phyloP scores from a whole-genome alignment of 148 eudicot genomes.

The Beta vulgaris region DNA sequence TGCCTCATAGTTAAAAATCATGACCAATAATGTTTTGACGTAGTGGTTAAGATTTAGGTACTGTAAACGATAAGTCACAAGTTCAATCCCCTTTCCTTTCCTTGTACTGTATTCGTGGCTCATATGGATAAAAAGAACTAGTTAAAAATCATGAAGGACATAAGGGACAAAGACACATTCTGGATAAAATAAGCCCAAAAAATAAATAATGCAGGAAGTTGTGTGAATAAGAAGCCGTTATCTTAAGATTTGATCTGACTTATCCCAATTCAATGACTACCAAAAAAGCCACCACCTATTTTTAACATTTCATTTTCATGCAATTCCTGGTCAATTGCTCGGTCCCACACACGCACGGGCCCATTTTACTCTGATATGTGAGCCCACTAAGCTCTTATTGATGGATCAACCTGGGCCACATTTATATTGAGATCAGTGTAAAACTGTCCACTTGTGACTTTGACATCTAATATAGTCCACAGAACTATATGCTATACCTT shows the following conservation, averaged over 20 bases:
- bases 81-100: no score
- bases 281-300: neutral
- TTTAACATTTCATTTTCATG: neutral
- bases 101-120: no score
- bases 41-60: no score
- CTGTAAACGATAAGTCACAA: no score
- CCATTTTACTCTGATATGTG: neutral
- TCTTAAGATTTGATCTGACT: neutral
- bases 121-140: no score
- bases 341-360: neutral
- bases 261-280: neutral
- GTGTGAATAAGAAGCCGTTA: conserved; percentile 9
- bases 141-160: no score
- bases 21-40: no score
- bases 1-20: no score
- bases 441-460: neutral
- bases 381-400: neutral
- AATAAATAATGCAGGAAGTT: neutral
- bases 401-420: neutral
- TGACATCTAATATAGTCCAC: conserved; percentile 4
- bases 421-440: neutral
- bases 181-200: neutral
- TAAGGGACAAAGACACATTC: neutral
- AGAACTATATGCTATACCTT: no score
- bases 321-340: neutral